Evolutionary conservation across 2,329 filamentous ascomycete genomes (phyloP).

Genomic region (Penicillium sp.): DNA sequence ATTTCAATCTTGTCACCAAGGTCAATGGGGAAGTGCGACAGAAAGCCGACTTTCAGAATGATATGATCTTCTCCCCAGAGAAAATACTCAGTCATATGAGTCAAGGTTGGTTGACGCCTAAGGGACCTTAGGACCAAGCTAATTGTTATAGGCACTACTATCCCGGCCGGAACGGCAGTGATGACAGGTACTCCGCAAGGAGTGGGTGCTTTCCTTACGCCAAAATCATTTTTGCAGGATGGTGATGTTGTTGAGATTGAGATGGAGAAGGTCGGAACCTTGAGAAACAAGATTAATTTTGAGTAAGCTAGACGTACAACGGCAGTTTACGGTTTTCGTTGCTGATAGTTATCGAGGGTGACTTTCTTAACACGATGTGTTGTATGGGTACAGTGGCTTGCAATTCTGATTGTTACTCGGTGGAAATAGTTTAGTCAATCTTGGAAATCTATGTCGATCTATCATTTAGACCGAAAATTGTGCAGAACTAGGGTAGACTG

Average conservation of each 20-base stretch:
- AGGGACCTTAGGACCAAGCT: background rate
- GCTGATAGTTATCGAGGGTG: too few relatives aligned
- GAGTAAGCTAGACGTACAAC: background rate
- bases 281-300: constrained; percentile 11
- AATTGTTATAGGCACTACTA: constrained; percentile 40
- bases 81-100: constrained; percentile 48
- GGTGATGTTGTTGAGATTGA: constrained; percentile 28
- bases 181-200: constrained; percentile 53
- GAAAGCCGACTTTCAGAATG: constrained; percentile 39
- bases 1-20: constrained; percentile 28
- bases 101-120: constrained; percentile 14
- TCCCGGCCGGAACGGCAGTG: constrained; percentile 49
- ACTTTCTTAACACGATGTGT: too few relatives aligned
- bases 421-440: too few relatives aligned
- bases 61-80: constrained; percentile 50
- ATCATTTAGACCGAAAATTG: too few relatives aligned
- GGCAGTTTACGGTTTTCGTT: too few relatives aligned
- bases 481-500: too few relatives aligned
- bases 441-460: too few relatives aligned
- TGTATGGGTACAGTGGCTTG: too few relatives aligned
- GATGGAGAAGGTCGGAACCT: constrained; percentile 8
- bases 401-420: too few relatives aligned
- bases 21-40: constrained; percentile 50
- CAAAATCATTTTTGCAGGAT: constrained; percentile 34
- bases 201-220: constrained; percentile 33